Evolutionary conservation across 2,329 filamentous ascomycete species (phyloP), one percentile per base, ranked within the genome.

Genomic region (Stemphylium beticola): DNA sequence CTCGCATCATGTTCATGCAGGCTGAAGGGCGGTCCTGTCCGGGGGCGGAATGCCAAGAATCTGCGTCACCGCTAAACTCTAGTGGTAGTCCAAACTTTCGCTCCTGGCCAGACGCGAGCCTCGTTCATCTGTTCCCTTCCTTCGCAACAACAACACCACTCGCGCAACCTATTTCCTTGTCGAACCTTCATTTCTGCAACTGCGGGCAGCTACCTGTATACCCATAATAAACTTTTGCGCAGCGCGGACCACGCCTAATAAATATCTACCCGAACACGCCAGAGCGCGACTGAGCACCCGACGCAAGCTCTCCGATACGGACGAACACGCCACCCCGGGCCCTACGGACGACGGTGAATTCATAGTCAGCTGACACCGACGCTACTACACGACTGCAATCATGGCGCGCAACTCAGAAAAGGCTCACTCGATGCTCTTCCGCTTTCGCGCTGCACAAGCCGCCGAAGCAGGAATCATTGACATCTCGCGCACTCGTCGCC

Each of bases 371-470:
- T 34, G 20, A 24, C 18, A 34, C 17, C 24, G 17, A 33, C 17
- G 43, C 31, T 15, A 33, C 22, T 20, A 34, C 53, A 62, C 55
- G 43, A 53, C 61, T 62, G 52, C 64, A 68, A 68, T 42, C 64
- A 72, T 73, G 93, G 93, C 93, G 73, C 93, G 93, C 74, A 97
- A 98, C 78, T 93, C 91, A 40, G 93, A 98, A 84, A 99, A 98
- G 78, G 93, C 95, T 71, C 95, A 99, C 82, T 97, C 93, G 42
- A 99, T 99, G 93, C 93, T 99, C 77, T 99, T 97, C 82, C 93
- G 95, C 83, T 99, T 99, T 83, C 92, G 95, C 76, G 95, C 96
- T 73, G 91, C 93, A 68, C 95, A 98, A 85, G 93, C 93, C 64
- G 92, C 92, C 62, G 93, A 97, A 79, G 85, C 97, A 42, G 93